Base-by-base conservation (phyloP, 2,329 filamentous ascomycete genomes). In the Colletotrichum tropicale region DNA sequence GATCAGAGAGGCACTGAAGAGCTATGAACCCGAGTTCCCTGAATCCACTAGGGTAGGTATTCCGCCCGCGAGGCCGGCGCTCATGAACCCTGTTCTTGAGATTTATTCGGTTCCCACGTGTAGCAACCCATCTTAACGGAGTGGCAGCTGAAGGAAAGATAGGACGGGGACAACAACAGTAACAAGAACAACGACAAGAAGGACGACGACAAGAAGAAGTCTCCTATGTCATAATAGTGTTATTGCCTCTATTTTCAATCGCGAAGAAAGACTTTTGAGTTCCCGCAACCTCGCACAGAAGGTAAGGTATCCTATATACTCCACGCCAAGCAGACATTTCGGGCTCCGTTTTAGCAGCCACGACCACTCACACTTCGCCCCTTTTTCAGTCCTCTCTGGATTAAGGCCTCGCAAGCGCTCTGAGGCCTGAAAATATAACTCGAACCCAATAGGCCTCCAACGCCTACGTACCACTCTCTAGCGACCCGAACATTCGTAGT, bases 181-280 rank as follows among this genome's bases (percentile, higher is more conserved):
- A 30, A 30, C 9, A 32, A 9, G 28, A 8, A 30, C 28, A 8
- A 34, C 32, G 5, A 7, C 12, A 15, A 13, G 2, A 15, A 13
- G 2, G 34, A 36, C 13, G 28, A 30, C 8, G 28, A 10, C 28
- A 30, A 30, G 30, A 10, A 28, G 7, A 8, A 28, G 28, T 28
- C 28, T 28, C 8, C 9, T 2, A 28, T 9, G 8, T 28, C 28
- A 28, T 28, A 28, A 9, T 28, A 28, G 28, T 28, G 28, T 24
- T 9, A 21, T 52, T 48, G 52, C 66, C 52, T 69, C 66, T 69
- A 69, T 68, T 73, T 28, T 65, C 16, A 18, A 43, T 30, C 28
- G 64, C 58, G 30, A 72, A 26, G 70, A 72, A 48, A 67, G 58
- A 77, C 76, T 77, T 77, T 77, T 77, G 24, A 70, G 69, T 76